Percentiles rank a stretch among this genome's conserved stretches.
These are phyloP conservation scores for Stephanodiscus minutulus DNA, from an alignment of 108 stramenopile species.

Conservation along the genomic window DNA sequence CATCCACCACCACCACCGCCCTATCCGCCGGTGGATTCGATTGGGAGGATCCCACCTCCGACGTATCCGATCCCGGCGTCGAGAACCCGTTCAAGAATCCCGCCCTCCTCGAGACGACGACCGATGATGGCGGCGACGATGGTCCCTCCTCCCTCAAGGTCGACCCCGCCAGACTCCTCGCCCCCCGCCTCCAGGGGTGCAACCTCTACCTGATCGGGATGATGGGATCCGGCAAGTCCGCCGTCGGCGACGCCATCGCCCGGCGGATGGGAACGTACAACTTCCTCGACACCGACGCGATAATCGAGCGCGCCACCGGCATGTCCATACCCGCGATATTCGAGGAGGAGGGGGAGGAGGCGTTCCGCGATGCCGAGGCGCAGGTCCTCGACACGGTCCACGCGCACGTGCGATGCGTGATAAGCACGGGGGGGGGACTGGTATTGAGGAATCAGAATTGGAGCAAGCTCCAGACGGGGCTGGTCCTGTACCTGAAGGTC, in stretches of 20 bases:
- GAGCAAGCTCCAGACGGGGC: slow-evolving; percentile 89
- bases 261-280: slow-evolving; percentile 90
- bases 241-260: slow-evolving; percentile 78
- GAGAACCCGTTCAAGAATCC: slow-evolving; percentile 89
- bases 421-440: slow-evolving; percentile 32
- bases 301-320: slow-evolving; percentile 77
- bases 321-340: slow-evolving; percentile 86
- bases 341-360: slow-evolving; percentile 86
- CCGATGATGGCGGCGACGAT: too few relatives aligned
- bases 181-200: slow-evolving; percentile 75
- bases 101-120: slow-evolving; percentile 43
- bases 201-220: slow-evolving; percentile 95
- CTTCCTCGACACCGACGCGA: slow-evolving; percentile 90
- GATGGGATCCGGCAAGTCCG: slow-evolving; percentile 94
- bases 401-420: slow-evolving; percentile 82
- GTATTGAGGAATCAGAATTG: slow-evolving; percentile 76
- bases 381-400: slow-evolving; percentile 84
- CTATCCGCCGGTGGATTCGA: slow-evolving; percentile 81
- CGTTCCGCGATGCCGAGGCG: slow-evolving; percentile 86
- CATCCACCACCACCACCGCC: too few relatives aligned
- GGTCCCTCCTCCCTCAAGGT: slow-evolving; percentile 50
- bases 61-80: slow-evolving; percentile 72
- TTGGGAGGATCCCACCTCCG: slow-evolving; percentile 79
- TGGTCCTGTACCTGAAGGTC: slow-evolving; percentile 91
- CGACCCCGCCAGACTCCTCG: slow-evolving; percentile 76